Evolutionary conservation across 495 filamentous ascomycete genomes (phyloP).

Genomic region (Neurospora sp.): DNA sequence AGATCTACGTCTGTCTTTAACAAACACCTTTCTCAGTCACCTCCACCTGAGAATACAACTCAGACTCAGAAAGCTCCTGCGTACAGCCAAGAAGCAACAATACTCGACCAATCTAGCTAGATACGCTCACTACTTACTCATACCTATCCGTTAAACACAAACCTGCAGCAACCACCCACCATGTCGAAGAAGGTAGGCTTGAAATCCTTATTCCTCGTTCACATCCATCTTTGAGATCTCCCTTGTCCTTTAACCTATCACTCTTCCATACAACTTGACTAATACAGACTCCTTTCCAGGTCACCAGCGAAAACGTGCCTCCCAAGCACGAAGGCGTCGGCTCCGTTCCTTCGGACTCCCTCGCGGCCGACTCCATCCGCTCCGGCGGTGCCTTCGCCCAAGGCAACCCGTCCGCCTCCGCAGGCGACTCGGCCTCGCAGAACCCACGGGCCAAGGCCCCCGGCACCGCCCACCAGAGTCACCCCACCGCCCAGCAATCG

Average conservation of each 20-base stretch:
- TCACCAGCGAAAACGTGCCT: constrained; percentile 17
- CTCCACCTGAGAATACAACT: not conserved
- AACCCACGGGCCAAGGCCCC: constrained; percentile 5
- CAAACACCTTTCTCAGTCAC: not conserved
- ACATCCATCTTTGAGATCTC: not conserved
- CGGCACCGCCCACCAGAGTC: not conserved
- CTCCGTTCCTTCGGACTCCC: constrained; percentile 18
- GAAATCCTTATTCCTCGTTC: not conserved
- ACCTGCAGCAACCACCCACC: not conserved
- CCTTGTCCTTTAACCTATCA: not conserved
- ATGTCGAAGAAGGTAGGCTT: not conserved
- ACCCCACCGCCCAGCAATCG: not conserved
- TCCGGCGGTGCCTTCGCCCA: constrained; percentile 13
- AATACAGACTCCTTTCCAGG: not conserved
- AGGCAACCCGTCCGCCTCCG: constrained; percentile 9
- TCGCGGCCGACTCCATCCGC: constrained; percentile 28
- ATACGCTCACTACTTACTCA: not conserved
- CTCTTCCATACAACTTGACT: not conserved
- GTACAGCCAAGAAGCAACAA: not conserved
- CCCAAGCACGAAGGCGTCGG: constrained; percentile 22
- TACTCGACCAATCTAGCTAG: not conserved
- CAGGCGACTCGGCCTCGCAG: constrained; percentile 3
- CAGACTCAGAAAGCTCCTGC: not conserved
- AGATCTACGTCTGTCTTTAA: not conserved
- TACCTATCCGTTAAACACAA: not conserved